Base-by-base conservation (phyloP, 306 rosid species). In the Rubus parviflorus region DNA sequence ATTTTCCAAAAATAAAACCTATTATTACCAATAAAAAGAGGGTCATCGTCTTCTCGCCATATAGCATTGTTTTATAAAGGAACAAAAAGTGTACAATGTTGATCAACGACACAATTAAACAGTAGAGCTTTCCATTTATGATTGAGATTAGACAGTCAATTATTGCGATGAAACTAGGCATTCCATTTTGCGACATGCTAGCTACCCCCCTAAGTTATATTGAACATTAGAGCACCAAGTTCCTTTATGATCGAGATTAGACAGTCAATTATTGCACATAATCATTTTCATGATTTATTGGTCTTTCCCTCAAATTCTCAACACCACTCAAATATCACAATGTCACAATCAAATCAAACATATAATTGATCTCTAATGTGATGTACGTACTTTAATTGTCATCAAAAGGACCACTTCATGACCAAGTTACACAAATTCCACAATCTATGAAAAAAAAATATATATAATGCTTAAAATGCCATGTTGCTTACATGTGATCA, bases 381-480 rank as follows among this genome's bases (percentile, higher is more conserved):
- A 30, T 30, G 35, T 11, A 30, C 43, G 73, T 22, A 17, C 53
- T 9, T 62, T 72, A n/a, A 70, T 57, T 66, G 85, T 72, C 17
- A 42, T 47, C 48, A 20, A 38, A 22, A 81, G 91, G 91, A 88
- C 93, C 91, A 88, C 88, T 15, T 14, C 25, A 8, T 62, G 68
- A 13, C 75, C 25, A 68, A 41, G 76, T 57, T 73, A 62, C 43
- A 62, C 20, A 35, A 30, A 30, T 63, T 37, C 68, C 68, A 63
- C 45, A 15, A 6, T 6, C 9, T 16, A 61, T 30, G 35, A 30
- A 30, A 25, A 25, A 25, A 25, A 25, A 0, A 30, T 30, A 30
- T 30, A 30, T 30, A 30, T 30, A 30, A 30, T 30, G 35, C 35
- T 30, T 30, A 30, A 30, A 30, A 30, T 30, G 35, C 35, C 35